These are phyloP conservation scores for Boletus calvinii DNA, from an alignment of 1,284 basidiomycete species.

Conservation along the genomic window DNA sequence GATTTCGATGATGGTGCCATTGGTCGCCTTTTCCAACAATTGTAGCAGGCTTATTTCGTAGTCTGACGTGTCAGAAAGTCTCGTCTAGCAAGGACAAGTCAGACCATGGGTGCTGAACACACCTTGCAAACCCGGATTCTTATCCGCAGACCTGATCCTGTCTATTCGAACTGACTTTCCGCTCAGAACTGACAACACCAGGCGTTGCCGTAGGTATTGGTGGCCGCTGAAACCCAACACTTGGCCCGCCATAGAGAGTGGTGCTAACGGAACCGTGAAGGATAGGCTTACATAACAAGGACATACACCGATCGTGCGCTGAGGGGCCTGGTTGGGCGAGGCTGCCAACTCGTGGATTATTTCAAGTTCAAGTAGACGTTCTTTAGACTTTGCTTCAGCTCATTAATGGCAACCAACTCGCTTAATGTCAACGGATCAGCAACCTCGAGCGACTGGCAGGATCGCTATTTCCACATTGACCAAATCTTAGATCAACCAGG, in stretches of 20 bases:
- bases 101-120: conserved; percentile 13
- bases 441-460: conserved; percentile 59
- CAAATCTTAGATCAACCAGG: conserved; percentile 80
- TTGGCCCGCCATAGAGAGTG: conserved; percentile 22
- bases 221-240: conserved; percentile 74
- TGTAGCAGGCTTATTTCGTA: conserved; percentile 92
- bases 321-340: not conserved
- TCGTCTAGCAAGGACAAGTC: conserved; percentile 4
- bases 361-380: conserved; percentile 17
- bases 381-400: conserved; percentile 12
- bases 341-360: not conserved
- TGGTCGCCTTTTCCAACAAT: conserved; percentile 89
- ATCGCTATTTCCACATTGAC: conserved; percentile 76
- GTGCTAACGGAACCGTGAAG: not conserved
- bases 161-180: conserved; percentile 87
- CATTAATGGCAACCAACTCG: conserved; percentile 34
- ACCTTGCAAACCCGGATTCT: conserved; percentile 92
- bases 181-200: conserved; percentile 86
- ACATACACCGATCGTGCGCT: conserved; percentile 4
- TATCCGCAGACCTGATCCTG: conserved; percentile 87
- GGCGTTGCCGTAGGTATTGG: conserved; percentile 79
- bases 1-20: conserved; percentile 95
- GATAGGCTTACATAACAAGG: conserved; percentile 27
- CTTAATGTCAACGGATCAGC: conserved; percentile 30
- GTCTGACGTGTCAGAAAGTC: conserved; percentile 47